phyloP scores from a whole-genome alignment of 2,329 filamentous ascomycete species.

The Ophiobolus disseminans region DNA sequence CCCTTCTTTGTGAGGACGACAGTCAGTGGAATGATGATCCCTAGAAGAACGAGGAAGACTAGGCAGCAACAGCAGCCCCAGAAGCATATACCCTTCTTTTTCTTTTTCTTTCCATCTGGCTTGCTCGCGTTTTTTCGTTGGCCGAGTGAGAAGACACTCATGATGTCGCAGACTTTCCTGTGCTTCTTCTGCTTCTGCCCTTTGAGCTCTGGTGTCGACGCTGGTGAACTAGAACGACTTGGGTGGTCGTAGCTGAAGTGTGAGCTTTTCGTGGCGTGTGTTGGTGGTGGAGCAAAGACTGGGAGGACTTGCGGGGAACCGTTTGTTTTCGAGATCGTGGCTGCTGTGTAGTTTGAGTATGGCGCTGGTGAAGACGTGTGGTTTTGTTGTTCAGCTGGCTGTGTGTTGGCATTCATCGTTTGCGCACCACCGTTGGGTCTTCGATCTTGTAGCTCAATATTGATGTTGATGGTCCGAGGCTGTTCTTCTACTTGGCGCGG shows the following conservation, averaged over 20 bases:
- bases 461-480: conserved; percentile 37
- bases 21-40: conserved; percentile 50
- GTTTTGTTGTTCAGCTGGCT: conserved; percentile 20
- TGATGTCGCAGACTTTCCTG: conserved; percentile 39
- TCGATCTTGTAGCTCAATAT: conserved; percentile 41
- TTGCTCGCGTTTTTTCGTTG: conserved; percentile 24
- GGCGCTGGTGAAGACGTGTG: conserved; percentile 27
- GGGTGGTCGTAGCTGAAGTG: conserved; percentile 35
- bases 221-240: conserved; percentile 34
- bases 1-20: conserved; percentile 46
- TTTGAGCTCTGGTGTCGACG: conserved; percentile 32
- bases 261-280: conserved; percentile 29
- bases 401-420: conserved; percentile 20
- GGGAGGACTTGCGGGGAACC: conserved; percentile 26
- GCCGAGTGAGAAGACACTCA: conserved; percentile 29
- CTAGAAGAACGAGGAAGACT: conserved; percentile 42
- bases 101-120: conserved; percentile 34
- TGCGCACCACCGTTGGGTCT: conserved; percentile 23
- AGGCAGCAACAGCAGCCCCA: conserved; percentile 48
- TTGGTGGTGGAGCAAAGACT: conserved; percentile 43
- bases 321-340: conserved; percentile 19
- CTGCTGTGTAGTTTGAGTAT: conserved; percentile 13
- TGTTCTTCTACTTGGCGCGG: conserved; percentile 38
- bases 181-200: conserved; percentile 36
- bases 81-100: conserved; percentile 41